Percentiles rank a stretch among this genome's conserved stretches.
phyloP scores from a whole-genome alignment of 306 rosid species.

The Dryas octopetala region DNA sequence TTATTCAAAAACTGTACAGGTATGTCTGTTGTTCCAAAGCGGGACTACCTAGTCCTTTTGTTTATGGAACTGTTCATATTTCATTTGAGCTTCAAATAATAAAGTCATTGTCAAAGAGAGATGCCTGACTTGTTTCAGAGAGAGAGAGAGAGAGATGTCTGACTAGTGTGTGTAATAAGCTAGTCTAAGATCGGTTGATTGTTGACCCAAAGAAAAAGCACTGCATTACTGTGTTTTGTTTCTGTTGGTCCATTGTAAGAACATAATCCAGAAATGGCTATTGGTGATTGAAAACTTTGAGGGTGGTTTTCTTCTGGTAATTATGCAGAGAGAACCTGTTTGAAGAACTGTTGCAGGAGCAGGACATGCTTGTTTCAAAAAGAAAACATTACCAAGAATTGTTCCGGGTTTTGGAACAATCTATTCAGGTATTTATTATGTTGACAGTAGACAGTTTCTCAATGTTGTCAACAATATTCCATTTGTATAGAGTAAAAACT shows the following conservation, averaged over 20 bases:
- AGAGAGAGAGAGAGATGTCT: too few relatives aligned
- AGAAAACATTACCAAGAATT: constrained; percentile 27
- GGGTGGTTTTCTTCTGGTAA: constrained; percentile 5
- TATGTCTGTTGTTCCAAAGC: constrained; percentile 5
- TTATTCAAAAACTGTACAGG: constrained; percentile 42
- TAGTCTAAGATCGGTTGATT: background rate
- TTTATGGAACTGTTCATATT: background rate
- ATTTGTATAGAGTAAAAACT: background rate
- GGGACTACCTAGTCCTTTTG: background rate
- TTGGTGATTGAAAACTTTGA: constrained; percentile 5
- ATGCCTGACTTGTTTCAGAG: too few relatives aligned
- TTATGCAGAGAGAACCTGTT: constrained; percentile 40
- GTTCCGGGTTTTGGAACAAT: constrained; percentile 28
- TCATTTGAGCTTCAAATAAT: background rate
- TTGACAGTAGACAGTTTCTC: background rate
- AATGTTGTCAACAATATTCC: too few relatives aligned
- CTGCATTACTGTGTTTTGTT: background rate
- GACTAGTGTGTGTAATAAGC: too few relatives aligned
- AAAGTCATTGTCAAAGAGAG: background rate
- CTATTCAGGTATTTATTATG: constrained; percentile 29
- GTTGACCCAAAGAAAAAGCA: background rate
- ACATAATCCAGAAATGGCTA: background rate
- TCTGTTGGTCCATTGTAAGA: background rate
- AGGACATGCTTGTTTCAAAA: constrained; percentile 28
- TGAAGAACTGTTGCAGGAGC: constrained; percentile 45